A percentile compares a stretch with the other conserved stretches of the same genome.
phyloP scores from a whole-genome alignment of 2,329 filamentous ascomycete species.

The Trichoderma breve region DNA sequence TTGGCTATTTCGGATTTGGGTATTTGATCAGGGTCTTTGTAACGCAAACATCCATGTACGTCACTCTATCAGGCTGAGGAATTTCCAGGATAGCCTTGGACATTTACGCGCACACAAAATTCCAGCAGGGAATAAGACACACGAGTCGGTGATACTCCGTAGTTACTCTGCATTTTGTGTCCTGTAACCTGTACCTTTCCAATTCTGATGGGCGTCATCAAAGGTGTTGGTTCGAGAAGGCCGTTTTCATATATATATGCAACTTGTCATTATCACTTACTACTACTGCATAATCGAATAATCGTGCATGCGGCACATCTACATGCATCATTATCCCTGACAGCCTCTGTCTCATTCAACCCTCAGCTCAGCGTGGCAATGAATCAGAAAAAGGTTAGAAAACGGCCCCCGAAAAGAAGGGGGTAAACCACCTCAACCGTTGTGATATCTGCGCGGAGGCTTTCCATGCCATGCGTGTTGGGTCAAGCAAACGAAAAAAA shows the following conservation, averaged over 20 bases:
- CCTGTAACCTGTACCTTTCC: background rate
- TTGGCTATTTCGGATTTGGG: background rate
- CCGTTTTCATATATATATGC: background rate
- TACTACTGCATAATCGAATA: background rate
- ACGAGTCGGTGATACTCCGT: background rate
- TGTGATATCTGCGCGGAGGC: background rate
- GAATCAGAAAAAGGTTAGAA: background rate
- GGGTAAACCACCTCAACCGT: background rate
- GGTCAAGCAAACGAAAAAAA: background rate
- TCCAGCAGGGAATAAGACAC: background rate
- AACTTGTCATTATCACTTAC: background rate
- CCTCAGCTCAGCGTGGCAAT: background rate
- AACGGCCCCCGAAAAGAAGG: background rate
- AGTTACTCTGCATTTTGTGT: background rate
- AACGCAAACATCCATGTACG: background rate
- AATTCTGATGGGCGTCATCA: background rate
- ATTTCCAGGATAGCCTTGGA: background rate
- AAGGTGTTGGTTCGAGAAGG: background rate
- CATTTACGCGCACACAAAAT: conserved; percentile 1
- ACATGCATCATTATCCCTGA: background rate
- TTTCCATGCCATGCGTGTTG: background rate
- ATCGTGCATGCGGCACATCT: background rate
- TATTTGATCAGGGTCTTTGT: background rate
- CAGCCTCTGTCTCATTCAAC: background rate
- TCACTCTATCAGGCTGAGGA: conserved; percentile 1